Base-by-base conservation (phyloP, 2,329 filamentous ascomycete genomes). In the Aspergillus costaricaensis region DNA sequence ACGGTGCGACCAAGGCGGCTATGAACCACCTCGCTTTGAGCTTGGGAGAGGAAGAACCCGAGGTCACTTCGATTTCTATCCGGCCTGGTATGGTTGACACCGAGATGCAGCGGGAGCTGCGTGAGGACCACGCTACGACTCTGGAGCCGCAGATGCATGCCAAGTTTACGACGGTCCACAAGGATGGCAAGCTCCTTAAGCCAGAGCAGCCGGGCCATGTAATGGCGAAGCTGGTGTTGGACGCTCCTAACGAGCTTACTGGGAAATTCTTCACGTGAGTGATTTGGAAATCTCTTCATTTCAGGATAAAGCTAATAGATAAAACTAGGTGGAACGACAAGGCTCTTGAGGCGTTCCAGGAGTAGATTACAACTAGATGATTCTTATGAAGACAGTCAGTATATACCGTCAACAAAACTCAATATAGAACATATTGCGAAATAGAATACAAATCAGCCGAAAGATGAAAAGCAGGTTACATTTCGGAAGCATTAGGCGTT, bases 151-250 rank as follows among this genome's bases (percentile, higher is more conserved):
- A 82, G 55, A 84, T 88, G 66, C 80, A 81, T 23, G 76, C 80
- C 17, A 87, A 85, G 68, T 98, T 98, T 69, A 81, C 86, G 12
- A 81, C 85, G 1, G 83, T 90, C 15, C 89, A 92, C 72, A 83
- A 87, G 65, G 82, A 85, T 5, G 92, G 92, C 14, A 85, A 84
- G 53, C 77, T 98, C 53, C 80, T 97, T 64, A 87, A 84, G 76
- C 91, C 93, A 0, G 91, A 96, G 69, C 89, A 92, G 76, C 91
- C 94, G 0, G 94, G 92, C 0, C 81, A 88, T 75, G 91, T 97
- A 12, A 94, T 98, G 76, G 93, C 92, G 3, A 89, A 86, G 69
- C 80, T 98, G 63, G 88, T 88, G 0, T 74, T 91, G 15, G 80
- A 84, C 50, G 90, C 87, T 5, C 81, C 85, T 3, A 85, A 79